Evolutionary conservation across 352 stramenopile species (phyloP).

Genomic region (Globisporangium middletonii): DNA sequence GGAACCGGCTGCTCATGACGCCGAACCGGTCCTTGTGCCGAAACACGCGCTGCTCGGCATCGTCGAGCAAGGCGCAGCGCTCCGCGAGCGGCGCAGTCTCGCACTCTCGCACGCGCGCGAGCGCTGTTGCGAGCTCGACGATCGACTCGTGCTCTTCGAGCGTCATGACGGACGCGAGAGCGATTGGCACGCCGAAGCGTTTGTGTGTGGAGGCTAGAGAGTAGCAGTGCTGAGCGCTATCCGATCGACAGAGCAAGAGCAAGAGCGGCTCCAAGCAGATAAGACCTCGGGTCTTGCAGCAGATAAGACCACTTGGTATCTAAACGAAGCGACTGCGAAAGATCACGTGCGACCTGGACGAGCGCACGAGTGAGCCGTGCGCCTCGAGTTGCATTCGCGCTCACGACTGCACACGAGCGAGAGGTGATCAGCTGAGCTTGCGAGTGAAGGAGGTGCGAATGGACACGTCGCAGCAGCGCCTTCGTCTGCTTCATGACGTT

Average conservation of each 20-base stretch:
- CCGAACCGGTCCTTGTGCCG: constrained; percentile 42
- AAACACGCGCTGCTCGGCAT: constrained; percentile 36
- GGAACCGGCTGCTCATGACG: constrained; percentile 29
- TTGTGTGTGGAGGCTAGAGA: too few species aligned
- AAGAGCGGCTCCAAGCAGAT: too few species aligned
- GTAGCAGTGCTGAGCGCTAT: too few species aligned
- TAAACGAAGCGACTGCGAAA: too few species aligned
- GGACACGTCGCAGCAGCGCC: constrained; percentile 19
- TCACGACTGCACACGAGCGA: too few species aligned
- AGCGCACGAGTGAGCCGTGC: too few species aligned
- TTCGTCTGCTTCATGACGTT: constrained; percentile 29
- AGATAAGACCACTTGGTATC: too few species aligned
- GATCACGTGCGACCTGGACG: too few species aligned
- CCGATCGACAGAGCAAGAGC: too few species aligned
- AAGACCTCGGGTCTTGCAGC: too few species aligned
- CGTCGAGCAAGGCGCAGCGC: constrained; percentile 9
- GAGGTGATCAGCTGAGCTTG: too few species aligned
- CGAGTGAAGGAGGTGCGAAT: neutral
- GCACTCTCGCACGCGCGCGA: constrained; percentile 23
- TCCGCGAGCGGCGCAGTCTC: constrained; percentile 6
- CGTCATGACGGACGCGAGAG: constrained; percentile 3
- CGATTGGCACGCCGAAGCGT: neutral
- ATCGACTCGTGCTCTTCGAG: constrained; percentile 31
- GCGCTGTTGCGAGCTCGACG: constrained; percentile 32
- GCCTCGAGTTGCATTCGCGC: too few species aligned